Percentiles rank a stretch among this genome's conserved stretches.
Conservation (phyloP, 768 basidiomycete genomes). For the Serendipita sp. region DNA sequence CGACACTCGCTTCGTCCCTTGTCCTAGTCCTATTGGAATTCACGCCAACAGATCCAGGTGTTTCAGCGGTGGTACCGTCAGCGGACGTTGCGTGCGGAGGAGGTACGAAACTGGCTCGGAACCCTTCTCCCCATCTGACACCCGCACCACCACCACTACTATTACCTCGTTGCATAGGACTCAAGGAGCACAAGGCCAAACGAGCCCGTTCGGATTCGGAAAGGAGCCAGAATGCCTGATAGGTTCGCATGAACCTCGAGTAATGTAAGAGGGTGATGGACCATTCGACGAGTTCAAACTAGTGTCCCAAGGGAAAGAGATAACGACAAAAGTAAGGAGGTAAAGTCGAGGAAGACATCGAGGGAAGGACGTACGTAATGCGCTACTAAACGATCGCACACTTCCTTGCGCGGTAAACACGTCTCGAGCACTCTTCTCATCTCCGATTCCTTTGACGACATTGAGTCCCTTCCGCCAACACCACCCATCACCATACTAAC, state of each 20-base stretch:
- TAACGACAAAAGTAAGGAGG: too few species aligned
- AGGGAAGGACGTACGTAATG: background rate
- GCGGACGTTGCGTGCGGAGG: background rate
- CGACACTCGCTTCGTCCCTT: too few species aligned
- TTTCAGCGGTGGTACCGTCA: too few species aligned
- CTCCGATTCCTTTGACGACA: background rate
- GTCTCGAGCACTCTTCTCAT: background rate
- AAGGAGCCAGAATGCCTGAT: background rate
- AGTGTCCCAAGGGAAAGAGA: background rate
- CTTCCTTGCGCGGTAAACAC: background rate
- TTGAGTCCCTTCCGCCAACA: background rate
- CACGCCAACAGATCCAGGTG: too few species aligned
- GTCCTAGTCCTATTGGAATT: too few species aligned
- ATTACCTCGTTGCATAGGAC: too few species aligned
- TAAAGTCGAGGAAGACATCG: too few species aligned
- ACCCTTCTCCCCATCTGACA: background rate
- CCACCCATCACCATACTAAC: too few species aligned
- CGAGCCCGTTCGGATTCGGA: background rate
- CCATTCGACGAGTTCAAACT: conserved; percentile 3
- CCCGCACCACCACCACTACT: too few species aligned
- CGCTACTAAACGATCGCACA: background rate
- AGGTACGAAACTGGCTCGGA: background rate
- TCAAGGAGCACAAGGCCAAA: background rate
- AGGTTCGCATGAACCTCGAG: background rate
- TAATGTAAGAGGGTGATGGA: background rate